These are phyloP conservation scores for Euphorbia schlechtendalii DNA, from an alignment of 441 rosid genomes.

Conservation along the genomic window DNA sequence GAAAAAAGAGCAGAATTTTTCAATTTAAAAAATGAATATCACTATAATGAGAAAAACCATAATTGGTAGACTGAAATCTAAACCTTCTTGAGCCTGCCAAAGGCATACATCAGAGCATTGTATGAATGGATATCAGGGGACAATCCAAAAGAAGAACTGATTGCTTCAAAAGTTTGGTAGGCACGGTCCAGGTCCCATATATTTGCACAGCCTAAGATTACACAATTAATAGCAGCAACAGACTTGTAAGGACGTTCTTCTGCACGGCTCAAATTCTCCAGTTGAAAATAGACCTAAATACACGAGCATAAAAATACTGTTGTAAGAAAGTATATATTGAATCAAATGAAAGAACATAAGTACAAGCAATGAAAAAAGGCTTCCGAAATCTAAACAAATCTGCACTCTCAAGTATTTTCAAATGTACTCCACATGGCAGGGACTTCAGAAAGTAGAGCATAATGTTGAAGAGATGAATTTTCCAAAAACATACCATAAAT, in stretches of 20 bases:
- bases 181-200: constrained; percentile 97
- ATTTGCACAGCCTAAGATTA: constrained; percentile 86
- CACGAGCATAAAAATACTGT: background rate
- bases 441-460: background rate
- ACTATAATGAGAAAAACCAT: background rate
- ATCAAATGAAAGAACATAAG: too few species aligned
- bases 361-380: too few species aligned
- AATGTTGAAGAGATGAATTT: background rate
- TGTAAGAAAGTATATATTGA: too few species aligned
- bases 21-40: background rate
- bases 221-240: constrained; percentile 86
- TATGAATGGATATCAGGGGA: constrained; percentile 79
- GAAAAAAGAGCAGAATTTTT: too few species aligned
- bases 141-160: constrained; percentile 65
- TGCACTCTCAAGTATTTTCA: too few species aligned
- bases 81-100: constrained; percentile 91
- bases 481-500: background rate
- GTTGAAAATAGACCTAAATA: constrained; percentile 76
- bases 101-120: constrained; percentile 73
- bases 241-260: constrained; percentile 83
- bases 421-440: background rate
- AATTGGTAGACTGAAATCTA: background rate
- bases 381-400: too few species aligned
- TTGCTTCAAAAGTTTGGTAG: constrained; percentile 90
- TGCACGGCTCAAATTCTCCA: constrained; percentile 67